Base-by-base conservation (phyloP, 108 stramenopile genomes). In the Craspedostauros australis region DNA sequence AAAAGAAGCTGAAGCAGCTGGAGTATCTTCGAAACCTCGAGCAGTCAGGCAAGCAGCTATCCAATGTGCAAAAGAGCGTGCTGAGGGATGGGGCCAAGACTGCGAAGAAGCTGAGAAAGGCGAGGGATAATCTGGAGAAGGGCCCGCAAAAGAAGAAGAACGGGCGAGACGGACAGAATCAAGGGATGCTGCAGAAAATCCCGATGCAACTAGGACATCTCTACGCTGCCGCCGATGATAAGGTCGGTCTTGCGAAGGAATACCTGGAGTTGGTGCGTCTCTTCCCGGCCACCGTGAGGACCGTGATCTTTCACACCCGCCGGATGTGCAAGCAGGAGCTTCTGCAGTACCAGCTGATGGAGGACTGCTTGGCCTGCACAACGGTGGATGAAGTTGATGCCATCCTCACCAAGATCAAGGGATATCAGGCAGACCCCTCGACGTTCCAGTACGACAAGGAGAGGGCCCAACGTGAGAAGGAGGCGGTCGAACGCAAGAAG, bases 231-330 rank as follows among this genome's bases (percentile, higher is more conserved):
- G 71, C 73, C 5, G 47, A 61, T 16, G 64, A 60, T 28, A 60
- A 56, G 43, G 69, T 63, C 4, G 39, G 45, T 2, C 34, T 95
- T 54, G 91, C 91, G 3, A 49, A 54, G 25, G 95, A 95, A 63
- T 95, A 95, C 40, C 33, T 95, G 0, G 27, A 60, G 1, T 67
- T 93, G 33, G 89, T 71, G 0, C 52, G 66, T 38, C 54, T 54
- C 44, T 90, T 86, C 57, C 91, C 95, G 5, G 68, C 72, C 39
- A 81, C 74, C 16, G 74, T 95, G 48, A 71, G 91, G 27, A 77
- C 84, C 19, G 81, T 91, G 8, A 70, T 86, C 5, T 95, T 95
- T 57, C 95, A 95, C 58, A 75, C 70, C 4, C 66, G 95, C 9
- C 72, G 95, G 14, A 95, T 95, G 45, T 69, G 82, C 42, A 83